Percentiles rank a stretch among this genome's conserved stretches.
Evolutionary conservation across 2,329 filamentous ascomycete genomes (phyloP).

Genomic region (Aplosporella prunicola): DNA sequence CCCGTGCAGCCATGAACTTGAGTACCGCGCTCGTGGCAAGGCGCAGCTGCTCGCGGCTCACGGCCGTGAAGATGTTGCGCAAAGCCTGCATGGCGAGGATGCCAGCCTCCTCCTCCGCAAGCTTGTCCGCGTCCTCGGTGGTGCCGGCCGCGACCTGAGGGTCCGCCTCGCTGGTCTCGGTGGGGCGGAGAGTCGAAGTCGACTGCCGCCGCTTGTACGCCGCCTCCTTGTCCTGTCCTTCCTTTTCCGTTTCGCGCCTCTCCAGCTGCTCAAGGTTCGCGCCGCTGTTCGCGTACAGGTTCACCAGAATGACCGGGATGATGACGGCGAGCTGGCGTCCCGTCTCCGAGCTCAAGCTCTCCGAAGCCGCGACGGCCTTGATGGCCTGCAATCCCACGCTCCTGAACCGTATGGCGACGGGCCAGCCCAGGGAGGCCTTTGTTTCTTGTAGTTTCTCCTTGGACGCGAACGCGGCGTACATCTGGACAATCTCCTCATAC

Average conservation of each 20-base stretch:
- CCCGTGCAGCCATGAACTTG: slow-evolving; percentile 51
- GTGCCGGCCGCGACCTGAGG: slow-evolving; percentile 64
- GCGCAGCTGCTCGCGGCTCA: slow-evolving; percentile 74
- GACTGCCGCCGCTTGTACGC: slow-evolving; percentile 62
- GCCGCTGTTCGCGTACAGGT: slow-evolving; percentile 67
- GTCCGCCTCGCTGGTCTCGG: slow-evolving; percentile 59
- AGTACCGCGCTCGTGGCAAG: slow-evolving; percentile 65
- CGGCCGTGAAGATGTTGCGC: slow-evolving; percentile 73
- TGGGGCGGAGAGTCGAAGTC: slow-evolving; percentile 65
- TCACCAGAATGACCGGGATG: slow-evolving; percentile 77
- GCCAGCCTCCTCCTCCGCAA: slow-evolving; percentile 82
- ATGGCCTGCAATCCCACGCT: slow-evolving; percentile 56
- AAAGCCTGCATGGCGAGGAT: slow-evolving; percentile 77
- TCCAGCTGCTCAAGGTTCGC: slow-evolving; percentile 60
- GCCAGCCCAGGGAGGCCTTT: slow-evolving; percentile 49
- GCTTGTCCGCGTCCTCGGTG: slow-evolving; percentile 75
- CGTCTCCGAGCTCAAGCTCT: slow-evolving; percentile 65
- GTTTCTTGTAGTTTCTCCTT: slow-evolving; percentile 38
- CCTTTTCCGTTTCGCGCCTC: slow-evolving; percentile 56
- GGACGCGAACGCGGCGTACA: slow-evolving; percentile 73
- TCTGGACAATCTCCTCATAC: slow-evolving; percentile 71
- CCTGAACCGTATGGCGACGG: slow-evolving; percentile 58
- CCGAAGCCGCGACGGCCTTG: slow-evolving; percentile 69
- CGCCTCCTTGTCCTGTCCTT: slow-evolving; percentile 58
- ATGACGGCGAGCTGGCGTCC: slow-evolving; percentile 68